A percentile compares a stretch with the other conserved stretches of the same genome.
These are phyloP conservation scores for Thinopyrum elongatum DNA, from an alignment of 176 grass and related monocot species.

Conservation along the genomic window DNA sequence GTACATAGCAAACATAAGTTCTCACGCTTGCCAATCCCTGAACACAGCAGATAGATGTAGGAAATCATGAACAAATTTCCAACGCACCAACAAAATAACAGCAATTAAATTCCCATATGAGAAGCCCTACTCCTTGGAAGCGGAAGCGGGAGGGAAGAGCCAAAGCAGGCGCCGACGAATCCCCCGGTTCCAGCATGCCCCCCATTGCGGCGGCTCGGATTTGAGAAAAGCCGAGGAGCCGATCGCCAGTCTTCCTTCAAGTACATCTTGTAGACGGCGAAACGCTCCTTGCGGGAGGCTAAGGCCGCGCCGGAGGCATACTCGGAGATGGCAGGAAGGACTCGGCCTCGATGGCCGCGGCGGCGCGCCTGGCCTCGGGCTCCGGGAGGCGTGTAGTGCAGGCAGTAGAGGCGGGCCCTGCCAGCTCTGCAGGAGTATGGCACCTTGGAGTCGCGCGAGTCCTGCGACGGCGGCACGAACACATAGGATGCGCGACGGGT, in stretches of 20 bases:
- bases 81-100: too few relatives aligned
- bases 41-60: too few relatives aligned
- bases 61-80: too few relatives aligned
- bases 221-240: too few relatives aligned
- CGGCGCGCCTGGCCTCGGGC: neutral
- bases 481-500: too few relatives aligned
- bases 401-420: neutral
- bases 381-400: neutral
- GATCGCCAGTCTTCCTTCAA: neutral
- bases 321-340: neutral
- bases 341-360: neutral
- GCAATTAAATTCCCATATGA: too few relatives aligned
- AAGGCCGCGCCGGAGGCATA: neutral
- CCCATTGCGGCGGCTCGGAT: too few relatives aligned
- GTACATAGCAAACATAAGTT: too few relatives aligned
- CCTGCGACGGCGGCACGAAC: neutral
- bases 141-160: neutral
- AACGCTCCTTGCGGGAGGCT: neutral
- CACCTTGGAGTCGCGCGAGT: neutral
- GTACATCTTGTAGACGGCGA: neutral
- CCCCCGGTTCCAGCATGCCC: too few relatives aligned
- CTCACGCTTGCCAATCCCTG: too few relatives aligned
- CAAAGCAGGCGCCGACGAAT: too few relatives aligned
- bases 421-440: neutral
- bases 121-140: too few relatives aligned